Base-by-base conservation (phyloP, 2,329 filamentous ascomycete genomes). In the Fusarium metavorans region DNA sequence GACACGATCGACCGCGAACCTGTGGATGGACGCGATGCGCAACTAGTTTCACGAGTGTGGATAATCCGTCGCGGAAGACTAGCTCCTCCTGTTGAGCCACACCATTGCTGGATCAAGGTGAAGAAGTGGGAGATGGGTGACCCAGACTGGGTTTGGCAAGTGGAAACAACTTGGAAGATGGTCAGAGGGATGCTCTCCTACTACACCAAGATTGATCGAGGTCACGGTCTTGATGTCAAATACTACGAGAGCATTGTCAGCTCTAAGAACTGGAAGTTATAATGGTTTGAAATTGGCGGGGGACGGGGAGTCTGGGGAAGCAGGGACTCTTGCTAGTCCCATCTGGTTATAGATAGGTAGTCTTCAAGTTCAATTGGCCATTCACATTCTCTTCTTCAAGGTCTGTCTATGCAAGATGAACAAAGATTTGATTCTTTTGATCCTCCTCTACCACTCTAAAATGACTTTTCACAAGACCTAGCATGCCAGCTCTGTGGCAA, bases 81-180 rank as follows among this genome's bases (percentile, higher is more conserved):
- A 23, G 32, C n/a, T 5, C 41, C 41, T 2, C 5, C 52, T 5
- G n/a, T 13, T 6, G 18, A 50, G 32, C 63, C 18, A 3, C 63
- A 60, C 13, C 63, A 66, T 32, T 60, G 54, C 11, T 66, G 41
- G 54, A 23, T 60, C 30, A 50, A 66, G 9, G 54, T 66, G 16
- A 60, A 50, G 14, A 2, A 20, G 6, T 60, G 41, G 41, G 32
- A 60, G 6, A 7, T 41, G n/a, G 54, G 41, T 6, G 63, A 66
- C 32, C 63, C 54, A 4, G 54, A 50, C 0, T 50, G n/a, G 54
- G 23, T 66, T 32, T 6, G 27, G 13, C 54, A 60, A 10, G 6
- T 66, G 8, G 54, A 30, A 27, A 32, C 11, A 9, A 66, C 41
- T 4, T 66, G 34, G 63, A 66, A 66, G 32, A 50, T 50, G 63